Percentiles rank a stretch among this genome's conserved stretches.
Conservation (phyloP, 2,329 filamentous ascomycete species). For the Cladobotryum protrusum region DNA sequence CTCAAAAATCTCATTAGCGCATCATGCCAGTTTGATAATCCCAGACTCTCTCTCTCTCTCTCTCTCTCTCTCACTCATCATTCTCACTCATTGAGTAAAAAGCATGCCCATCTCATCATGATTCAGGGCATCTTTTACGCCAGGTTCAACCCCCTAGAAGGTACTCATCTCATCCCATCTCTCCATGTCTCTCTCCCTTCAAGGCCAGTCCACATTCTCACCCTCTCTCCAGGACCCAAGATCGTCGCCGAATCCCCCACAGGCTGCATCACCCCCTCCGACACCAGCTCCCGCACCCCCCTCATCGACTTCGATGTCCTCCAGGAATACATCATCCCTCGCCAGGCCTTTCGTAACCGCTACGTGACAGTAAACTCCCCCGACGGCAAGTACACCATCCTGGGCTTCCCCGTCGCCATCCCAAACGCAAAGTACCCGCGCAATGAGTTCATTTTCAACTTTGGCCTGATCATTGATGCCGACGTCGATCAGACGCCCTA, state of each 20-base stretch:
- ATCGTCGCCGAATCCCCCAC: slow-evolving; percentile 58
- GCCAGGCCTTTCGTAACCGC: slow-evolving; percentile 90
- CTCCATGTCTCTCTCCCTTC: background rate
- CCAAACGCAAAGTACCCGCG: slow-evolving; percentile 75
- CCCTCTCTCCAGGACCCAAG: slow-evolving; percentile 43
- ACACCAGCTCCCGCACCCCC: slow-evolving; percentile 38
- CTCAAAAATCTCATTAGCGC: too few relatives aligned
- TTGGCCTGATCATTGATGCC: slow-evolving; percentile 71
- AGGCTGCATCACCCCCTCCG: slow-evolving; percentile 49
- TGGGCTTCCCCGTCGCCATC: slow-evolving; percentile 87
- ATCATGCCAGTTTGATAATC: too few relatives aligned
- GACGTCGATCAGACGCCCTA: slow-evolving; percentile 68
- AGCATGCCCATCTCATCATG: slow-evolving; percentile 34
- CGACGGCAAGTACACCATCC: slow-evolving; percentile 63
- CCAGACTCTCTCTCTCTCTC: too few relatives aligned
- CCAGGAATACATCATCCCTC: slow-evolving; percentile 88
- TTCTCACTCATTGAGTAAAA: background rate
- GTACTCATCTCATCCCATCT: slow-evolving; percentile 32
- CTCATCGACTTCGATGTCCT: slow-evolving; percentile 82
- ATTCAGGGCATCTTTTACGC: slow-evolving; percentile 68
- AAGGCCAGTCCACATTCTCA: background rate
- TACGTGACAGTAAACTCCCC: slow-evolving; percentile 74
- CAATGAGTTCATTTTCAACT: slow-evolving; percentile 98
- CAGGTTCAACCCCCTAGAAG: slow-evolving; percentile 60
- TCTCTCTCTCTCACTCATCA: background rate